Base-by-base conservation (phyloP, 306 rosid species). In the Vigna trinervia region DNA sequence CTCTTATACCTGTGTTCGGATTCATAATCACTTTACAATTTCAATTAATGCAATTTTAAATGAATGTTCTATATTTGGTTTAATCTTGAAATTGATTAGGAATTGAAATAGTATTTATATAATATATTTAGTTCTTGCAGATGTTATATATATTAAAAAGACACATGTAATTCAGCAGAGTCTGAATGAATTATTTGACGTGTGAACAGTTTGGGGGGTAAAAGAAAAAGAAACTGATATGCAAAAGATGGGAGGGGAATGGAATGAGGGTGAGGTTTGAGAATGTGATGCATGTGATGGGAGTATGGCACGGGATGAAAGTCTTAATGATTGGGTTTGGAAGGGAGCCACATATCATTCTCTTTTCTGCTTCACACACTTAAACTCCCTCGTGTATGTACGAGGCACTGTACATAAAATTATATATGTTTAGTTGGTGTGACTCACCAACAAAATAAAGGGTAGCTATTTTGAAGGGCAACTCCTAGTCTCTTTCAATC, bases 221-320 rank as follows among this genome's bases (percentile, higher is more conserved):
- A 54, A 20, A 54, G 30, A 50, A 79, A 73, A 20, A 78, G 45
- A 19, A 1, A 15, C 45, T 43, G 2, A 4, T 53, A 53, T 48
- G 48, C 47, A 22, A 51, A 22, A 58, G 28, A 69, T 69, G 14
- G 28, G 41, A 66, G 81, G 71, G 64, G 56, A 32, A 71, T 47
- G 46, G 60, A 54, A 78, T 74, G 10, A 60, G 51, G 71, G 78
- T 43, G 52, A 70, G 76, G 79, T 65, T 78, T 69, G 68, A 64
- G 82, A 83, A 86, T 86, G 85, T 80, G 88, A 59, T 88, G 89
- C 90, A 88, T 82, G 93, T 87, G 93, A 79, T 65, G 73, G 65
- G 74, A 85, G 92, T 82, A 83, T 91, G 89, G 91, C 70, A 84
- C 78, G 68, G 78, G 64, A 77, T 75, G 53, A 65, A 68, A 61